Percentiles rank a stretch among this genome's conserved stretches.
Conservation (phyloP, 257 asterid genomes). For the Handroanthus guayacan region DNA sequence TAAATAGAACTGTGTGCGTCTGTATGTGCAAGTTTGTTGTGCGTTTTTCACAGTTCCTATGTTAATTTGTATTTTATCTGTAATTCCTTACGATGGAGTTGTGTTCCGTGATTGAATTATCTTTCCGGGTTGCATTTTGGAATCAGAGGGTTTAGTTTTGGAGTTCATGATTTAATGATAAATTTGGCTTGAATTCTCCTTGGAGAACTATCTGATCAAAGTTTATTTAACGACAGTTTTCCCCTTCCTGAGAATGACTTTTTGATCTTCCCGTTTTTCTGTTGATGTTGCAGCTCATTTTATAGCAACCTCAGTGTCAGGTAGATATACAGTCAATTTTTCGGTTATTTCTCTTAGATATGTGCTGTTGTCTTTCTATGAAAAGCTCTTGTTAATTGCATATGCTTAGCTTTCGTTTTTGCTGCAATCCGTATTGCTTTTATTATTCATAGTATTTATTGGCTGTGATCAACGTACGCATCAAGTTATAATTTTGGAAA, state of each 20-base stretch:
- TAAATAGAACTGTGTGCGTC: slow-evolving; percentile 6
- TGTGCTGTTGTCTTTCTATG: not conserved
- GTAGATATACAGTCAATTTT: not conserved
- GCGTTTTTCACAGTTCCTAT: not conserved
- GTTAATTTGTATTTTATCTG: not conserved
- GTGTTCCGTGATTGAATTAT: slow-evolving; percentile 6
- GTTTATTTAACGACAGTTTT: not conserved
- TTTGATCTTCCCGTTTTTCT: not conserved
- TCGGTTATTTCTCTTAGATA: not conserved
- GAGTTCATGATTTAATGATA: slow-evolving; percentile 14
- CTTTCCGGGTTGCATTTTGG: not conserved
- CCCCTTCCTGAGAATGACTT: not conserved
- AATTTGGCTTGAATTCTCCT: slow-evolving; percentile 9
- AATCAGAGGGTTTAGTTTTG: slow-evolving; percentile 13
- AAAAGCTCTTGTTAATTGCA: not conserved
- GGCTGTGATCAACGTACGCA: not conserved
- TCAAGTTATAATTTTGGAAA: not conserved
- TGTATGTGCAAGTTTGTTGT: not conserved
- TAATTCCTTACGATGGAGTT: slow-evolving; percentile 9
- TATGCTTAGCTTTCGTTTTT: slow-evolving; percentile 4
- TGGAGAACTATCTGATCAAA: not conserved
- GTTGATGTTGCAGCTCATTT: not conserved
- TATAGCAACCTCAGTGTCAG: not conserved
- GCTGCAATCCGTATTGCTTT: not conserved
- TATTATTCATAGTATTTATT: not conserved